Percentiles rank a stretch among this genome's conserved stretches.
Conservation (phyloP, 2,329 filamentous ascomycete genomes). For the Dryadomyces quercivorus region DNA sequence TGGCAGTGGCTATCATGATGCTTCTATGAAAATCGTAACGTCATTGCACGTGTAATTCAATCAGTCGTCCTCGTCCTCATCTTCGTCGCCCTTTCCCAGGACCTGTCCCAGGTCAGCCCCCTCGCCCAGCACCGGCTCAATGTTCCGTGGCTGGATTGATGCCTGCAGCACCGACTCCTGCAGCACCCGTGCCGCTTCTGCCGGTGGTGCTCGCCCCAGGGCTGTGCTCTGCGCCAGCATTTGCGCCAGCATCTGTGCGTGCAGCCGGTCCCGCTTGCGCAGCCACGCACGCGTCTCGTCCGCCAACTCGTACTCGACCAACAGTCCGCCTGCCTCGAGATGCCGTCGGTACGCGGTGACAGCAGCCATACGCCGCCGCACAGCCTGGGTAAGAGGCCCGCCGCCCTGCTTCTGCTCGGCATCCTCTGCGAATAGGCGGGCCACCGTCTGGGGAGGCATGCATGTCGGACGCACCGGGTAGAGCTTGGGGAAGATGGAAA, state of each 20-base stretch:
- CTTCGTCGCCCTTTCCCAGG: too few relatives aligned
- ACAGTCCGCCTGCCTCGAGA: background rate
- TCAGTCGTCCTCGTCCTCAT: too few relatives aligned
- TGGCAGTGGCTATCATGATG: too few relatives aligned
- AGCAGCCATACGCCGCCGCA: background rate
- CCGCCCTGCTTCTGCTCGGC: background rate
- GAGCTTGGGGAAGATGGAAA: background rate
- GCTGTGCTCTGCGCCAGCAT: background rate
- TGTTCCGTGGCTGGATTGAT: constrained; percentile 2
- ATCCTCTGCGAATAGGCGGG: background rate
- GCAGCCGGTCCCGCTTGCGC: background rate
- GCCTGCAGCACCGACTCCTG: constrained; percentile 2
- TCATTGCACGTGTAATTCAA: too few relatives aligned
- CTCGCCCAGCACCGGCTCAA: background rate
- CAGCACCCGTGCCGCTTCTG: background rate
- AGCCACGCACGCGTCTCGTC: background rate
- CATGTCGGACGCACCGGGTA: background rate
- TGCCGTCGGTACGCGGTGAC: background rate
- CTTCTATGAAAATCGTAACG: too few relatives aligned
- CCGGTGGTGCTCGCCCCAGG: background rate
- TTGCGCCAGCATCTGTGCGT: background rate
- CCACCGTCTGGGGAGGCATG: background rate
- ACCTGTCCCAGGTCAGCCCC: too few relatives aligned
- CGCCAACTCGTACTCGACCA: background rate
- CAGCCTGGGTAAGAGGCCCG: background rate